Evolutionary conservation across 164 flowering plant species (phyloP).

Genomic region (Liriodendron chinense): DNA sequence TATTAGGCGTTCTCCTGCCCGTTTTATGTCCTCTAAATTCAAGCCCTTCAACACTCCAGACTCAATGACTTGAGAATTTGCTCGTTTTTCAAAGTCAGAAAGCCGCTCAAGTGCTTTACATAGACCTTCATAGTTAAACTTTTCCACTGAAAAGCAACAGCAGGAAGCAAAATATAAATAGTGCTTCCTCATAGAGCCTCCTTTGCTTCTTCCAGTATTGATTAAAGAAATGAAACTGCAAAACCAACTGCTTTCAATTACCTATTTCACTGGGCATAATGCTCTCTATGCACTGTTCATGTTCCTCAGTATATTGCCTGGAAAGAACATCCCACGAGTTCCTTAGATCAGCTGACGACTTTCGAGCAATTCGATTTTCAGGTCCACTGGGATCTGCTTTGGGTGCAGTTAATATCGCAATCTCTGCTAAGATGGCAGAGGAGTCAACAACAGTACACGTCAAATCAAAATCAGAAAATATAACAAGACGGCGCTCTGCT

Average conservation of each 20-base stretch:
- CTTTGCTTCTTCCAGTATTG: neutral
- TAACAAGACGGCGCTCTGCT: conserved; percentile 42
- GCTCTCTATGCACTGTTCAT: conserved; percentile 82
- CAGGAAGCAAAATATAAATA: conserved; percentile 1
- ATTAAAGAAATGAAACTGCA: neutral
- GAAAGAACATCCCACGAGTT: conserved; percentile 78
- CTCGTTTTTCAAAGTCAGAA: conserved; percentile 73
- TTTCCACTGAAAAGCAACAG: conserved; percentile 43
- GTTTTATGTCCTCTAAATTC: conserved; percentile 71
- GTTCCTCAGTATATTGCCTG: conserved; percentile 77
- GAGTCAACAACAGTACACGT: conserved; percentile 95
- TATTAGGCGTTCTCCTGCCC: conserved; percentile 64
- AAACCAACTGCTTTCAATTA: conserved; percentile 14
- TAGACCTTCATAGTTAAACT: conserved; percentile 54
- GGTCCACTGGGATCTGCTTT: conserved; percentile 52
- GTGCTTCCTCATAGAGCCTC: neutral
- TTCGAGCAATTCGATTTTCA: conserved; percentile 45
- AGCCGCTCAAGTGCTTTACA: conserved; percentile 61
- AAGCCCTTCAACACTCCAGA: conserved; percentile 83
- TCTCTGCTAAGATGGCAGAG: conserved; percentile 93
- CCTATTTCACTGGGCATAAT: conserved; percentile 58
- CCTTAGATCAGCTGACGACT: conserved; percentile 73
- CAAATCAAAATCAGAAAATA: conserved; percentile 96
- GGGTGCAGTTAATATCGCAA: conserved; percentile 84
- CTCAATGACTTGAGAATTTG: conserved; percentile 67